Conservation (phyloP, 257 asterid genomes). For the Primulina tabacum region DNA sequence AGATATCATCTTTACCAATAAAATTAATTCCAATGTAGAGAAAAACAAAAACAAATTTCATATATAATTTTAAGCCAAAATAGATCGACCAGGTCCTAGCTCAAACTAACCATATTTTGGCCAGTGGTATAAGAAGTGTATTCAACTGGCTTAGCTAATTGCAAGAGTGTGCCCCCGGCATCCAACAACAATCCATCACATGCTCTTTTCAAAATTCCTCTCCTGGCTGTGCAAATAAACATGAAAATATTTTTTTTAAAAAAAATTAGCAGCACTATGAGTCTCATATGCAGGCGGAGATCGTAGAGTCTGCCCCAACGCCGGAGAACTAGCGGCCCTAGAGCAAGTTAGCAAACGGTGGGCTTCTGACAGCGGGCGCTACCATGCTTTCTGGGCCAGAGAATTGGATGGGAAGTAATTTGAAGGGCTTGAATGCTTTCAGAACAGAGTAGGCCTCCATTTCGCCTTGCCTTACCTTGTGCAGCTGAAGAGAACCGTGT, state of each 20-base stretch:
- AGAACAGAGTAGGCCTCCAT: conserved; percentile 60
- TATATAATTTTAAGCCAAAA: too few species aligned
- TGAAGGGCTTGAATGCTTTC: conserved; percentile 58
- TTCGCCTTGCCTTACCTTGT: neutral
- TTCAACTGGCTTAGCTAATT: conserved; percentile 76
- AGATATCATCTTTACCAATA: conserved; percentile 9
- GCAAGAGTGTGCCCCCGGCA: conserved; percentile 94
- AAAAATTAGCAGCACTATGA: neutral
- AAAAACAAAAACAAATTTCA: neutral
- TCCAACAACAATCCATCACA: conserved; percentile 79
- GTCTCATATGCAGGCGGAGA: neutral
- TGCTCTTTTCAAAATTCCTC: conserved; percentile 41
- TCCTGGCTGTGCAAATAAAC: conserved; percentile 33
- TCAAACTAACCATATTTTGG: conserved; percentile 57
- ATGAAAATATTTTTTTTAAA: neutral
- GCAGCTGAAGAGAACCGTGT: too few species aligned
- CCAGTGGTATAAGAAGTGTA: conserved; percentile 68
- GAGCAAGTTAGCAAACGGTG: neutral
- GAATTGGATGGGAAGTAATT: conserved; percentile 38
- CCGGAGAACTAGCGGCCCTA: neutral
- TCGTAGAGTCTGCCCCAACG: neutral
- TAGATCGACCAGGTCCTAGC: neutral
- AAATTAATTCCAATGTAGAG: neutral
- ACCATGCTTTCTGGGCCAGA: conserved; percentile 1
- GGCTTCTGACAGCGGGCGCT: conserved; percentile 16